Conservation (phyloP, 1,139 yeast genomes). For the Candida neerlandica region DNA sequence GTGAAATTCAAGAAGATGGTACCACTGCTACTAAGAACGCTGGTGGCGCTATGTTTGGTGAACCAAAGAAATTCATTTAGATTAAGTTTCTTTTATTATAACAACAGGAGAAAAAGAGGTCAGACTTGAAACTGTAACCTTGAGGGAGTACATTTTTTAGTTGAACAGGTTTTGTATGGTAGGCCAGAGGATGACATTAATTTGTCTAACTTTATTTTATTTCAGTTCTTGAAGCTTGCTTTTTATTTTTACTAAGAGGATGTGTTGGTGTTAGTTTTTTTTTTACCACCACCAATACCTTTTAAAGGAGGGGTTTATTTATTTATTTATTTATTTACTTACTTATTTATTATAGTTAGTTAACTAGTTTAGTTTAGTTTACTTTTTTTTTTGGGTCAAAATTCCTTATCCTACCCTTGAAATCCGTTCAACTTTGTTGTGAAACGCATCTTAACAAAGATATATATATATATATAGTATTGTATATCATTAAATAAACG, state of each 20-base stretch:
- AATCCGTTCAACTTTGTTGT: background rate
- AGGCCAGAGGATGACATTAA: background rate
- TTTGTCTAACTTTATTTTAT: background rate
- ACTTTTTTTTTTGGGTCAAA: background rate
- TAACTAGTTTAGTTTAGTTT: background rate
- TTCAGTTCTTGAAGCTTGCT: conserved; percentile 1
- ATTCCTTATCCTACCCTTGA: background rate
- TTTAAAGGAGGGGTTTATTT: background rate
- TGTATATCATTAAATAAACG: too few relatives aligned
- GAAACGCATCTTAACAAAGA: background rate
- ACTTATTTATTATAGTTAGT: background rate
- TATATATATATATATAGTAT: background rate
- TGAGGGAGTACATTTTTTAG: background rate
- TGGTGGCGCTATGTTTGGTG: conserved; percentile 10
- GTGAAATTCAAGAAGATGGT: conserved; percentile 3
- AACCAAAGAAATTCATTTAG: conserved; percentile 6
- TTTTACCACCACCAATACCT: background rate
- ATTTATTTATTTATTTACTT: too few relatives aligned
- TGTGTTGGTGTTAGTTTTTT: too few relatives aligned
- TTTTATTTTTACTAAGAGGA: background rate
- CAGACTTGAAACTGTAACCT: too few relatives aligned
- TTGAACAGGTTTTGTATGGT: conserved; percentile 1
- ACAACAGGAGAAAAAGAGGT: background rate
- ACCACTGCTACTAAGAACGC: background rate
- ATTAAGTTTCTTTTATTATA: background rate